These are phyloP conservation scores for Claviceps arundinis DNA, from an alignment of 2,329 filamentous ascomycete genomes.

Conservation along the genomic window DNA sequence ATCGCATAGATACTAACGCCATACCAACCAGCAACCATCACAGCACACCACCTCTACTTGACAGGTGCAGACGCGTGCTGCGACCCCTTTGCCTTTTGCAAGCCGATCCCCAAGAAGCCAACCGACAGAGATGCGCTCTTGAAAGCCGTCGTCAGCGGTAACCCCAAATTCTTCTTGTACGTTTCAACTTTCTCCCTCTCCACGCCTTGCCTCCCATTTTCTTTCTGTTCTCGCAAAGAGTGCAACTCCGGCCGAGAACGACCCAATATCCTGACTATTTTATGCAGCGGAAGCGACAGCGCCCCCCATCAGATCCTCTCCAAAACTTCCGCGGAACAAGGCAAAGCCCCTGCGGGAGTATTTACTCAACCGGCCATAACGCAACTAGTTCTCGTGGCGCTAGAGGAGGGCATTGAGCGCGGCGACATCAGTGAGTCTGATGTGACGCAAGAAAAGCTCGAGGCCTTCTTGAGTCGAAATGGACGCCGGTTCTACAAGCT, in stretches of 20 bases:
- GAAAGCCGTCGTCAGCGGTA: constrained; percentile 44
- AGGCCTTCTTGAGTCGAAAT: constrained; percentile 38
- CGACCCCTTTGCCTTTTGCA: constrained; percentile 53
- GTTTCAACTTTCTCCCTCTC: constrained; percentile 6
- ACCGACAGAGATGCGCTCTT: constrained; percentile 61
- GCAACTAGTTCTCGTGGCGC: constrained; percentile 45
- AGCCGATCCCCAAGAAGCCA: constrained; percentile 62
- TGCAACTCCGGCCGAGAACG: not conserved
- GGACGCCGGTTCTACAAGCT: constrained; percentile 42
- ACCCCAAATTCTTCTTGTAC: constrained; percentile 53
- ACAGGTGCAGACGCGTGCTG: constrained; percentile 58
- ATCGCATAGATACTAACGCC: not conserved
- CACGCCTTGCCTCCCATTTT: not conserved
- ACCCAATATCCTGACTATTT: not conserved
- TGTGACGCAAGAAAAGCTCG: constrained; percentile 41
- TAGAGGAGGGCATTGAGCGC: constrained; percentile 47
- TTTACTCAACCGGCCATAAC: constrained; percentile 65
- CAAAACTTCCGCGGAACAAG: constrained; percentile 36
- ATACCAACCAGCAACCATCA: constrained; percentile 44
- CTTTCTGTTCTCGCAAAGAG: not conserved
- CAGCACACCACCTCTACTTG: constrained; percentile 73
- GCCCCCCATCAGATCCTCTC: constrained; percentile 50
- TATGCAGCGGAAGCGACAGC: constrained; percentile 38
- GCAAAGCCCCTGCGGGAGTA: constrained; percentile 55
- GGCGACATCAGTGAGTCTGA: constrained; percentile 36